Base-by-base conservation (phyloP, 768 basidiomycete species). In the Auriscalpium microsporum region DNA sequence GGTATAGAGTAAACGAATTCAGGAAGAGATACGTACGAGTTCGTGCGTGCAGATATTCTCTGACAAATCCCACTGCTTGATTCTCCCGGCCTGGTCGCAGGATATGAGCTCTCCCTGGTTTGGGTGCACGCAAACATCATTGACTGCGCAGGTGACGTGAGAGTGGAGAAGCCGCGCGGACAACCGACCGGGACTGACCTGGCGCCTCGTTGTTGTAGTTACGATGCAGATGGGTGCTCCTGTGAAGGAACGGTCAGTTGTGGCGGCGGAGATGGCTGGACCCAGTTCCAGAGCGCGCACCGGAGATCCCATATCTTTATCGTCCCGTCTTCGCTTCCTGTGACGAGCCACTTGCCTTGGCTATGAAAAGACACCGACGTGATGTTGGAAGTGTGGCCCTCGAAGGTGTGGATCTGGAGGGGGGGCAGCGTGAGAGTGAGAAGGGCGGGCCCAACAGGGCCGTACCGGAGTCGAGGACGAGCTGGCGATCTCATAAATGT, bases 241-340 rank as follows among this genome's bases (percentile, higher is more conserved):
- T 86, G 58, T 48, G 52, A 50, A 59, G 52, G 50, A 52, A 33
- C 54, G 69, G 58, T 52, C 62, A 50, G 38, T 56, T 37, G 49
- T 33, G 36, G 46, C 48, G 28, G 47, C 21, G 16, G 53, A 23
- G 46, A 17, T 47, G 19, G 3, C 13, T 28, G 28, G 46, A 1
- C 46, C 16, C n/a, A 21, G 46, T 7, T 11, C 46, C 14, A 19
- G 33, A 40, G 23, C 40, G 69, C 79, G 60, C 64, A 93, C 94
- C 93, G 82, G 59, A 96, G 86, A 76, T 99, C 95, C 96, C 96
- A 99, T 62, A 98, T 96, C 72, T 93, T 93, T 71, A 99, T 94
- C 10, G 91, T 94, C 3, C 92, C 87, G 68, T 99, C 96, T 67
- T 99, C 96, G 67, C 92, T 94, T 52, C 92, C 93, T 44, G 94